phyloP scores from a whole-genome alignment of 176 grass and related monocot species.

The Oryza longistaminata region DNA sequence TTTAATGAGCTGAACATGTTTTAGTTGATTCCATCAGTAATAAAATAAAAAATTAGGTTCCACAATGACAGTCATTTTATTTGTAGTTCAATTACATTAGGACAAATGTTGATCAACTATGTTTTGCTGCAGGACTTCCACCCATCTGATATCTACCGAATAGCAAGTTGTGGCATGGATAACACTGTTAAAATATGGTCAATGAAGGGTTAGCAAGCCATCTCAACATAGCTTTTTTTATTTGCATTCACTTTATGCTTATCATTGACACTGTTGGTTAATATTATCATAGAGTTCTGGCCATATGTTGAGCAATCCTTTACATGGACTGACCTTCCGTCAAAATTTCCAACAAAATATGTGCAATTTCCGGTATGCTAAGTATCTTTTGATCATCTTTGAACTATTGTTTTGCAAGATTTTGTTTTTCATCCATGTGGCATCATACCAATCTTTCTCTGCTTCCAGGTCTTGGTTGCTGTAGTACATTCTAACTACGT shows the following conservation, averaged over 20 bases:
- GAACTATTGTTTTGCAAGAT: background rate
- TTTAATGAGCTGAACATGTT: background rate
- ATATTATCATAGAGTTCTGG: constrained; percentile 66
- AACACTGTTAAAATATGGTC: constrained; percentile 98
- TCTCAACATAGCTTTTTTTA: background rate
- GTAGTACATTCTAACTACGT: constrained; percentile 90
- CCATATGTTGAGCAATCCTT: constrained; percentile 89
- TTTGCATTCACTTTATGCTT: constrained; percentile 16
- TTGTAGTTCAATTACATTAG: background rate
- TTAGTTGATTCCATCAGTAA: constrained; percentile 2
- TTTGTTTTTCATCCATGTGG: background rate
- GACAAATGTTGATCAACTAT: background rate
- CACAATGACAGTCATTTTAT: background rate
- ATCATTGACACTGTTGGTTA: constrained; percentile 9
- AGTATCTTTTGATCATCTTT: constrained; percentile 8
- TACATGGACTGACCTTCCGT: constrained; percentile 85
- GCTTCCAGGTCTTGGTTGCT: constrained; percentile 71
- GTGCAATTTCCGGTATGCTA: constrained; percentile 71
- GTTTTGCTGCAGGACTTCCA: constrained; percentile 42
- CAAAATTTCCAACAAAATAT: constrained; percentile 92
- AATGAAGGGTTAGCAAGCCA: constrained; percentile 68
- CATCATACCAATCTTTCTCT: constrained; percentile 19
- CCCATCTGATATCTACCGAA: constrained; percentile 74
- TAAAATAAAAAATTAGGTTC: background rate
- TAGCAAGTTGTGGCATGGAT: constrained; percentile 93